Conservation (phyloP, 225 moss, liverwort and hornwort genomes). For the Thuidium tamariscinum region DNA sequence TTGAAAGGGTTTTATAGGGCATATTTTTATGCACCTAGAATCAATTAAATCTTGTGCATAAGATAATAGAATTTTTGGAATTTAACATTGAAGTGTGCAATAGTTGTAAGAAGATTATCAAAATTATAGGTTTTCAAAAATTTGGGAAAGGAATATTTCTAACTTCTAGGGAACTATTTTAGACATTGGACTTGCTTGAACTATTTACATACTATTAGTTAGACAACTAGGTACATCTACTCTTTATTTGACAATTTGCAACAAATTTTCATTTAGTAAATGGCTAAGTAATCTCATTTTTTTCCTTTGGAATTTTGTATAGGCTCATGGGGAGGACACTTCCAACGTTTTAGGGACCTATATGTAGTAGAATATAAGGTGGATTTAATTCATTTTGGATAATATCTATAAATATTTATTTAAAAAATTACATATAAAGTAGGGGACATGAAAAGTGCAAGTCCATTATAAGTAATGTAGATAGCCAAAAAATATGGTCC, state of each 20-base stretch:
- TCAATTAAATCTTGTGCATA: accelerated
- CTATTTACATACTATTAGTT: neutral
- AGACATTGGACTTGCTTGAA: neutral
- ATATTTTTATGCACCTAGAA: neutral
- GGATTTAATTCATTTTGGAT: too few relatives aligned
- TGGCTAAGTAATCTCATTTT: accelerated
- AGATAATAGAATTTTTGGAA: neutral
- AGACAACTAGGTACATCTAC: neutral
- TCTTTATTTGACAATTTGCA: neutral
- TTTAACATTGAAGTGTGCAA: neutral
- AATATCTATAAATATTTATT: too few relatives aligned
- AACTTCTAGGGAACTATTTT: neutral
- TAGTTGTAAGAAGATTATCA: neutral
- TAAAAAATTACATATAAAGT: too few relatives aligned
- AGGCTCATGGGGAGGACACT: neutral
- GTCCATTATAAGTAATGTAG: too few relatives aligned
- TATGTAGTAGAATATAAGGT: too few relatives aligned
- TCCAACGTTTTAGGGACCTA: too few relatives aligned
- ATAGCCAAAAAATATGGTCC: too few relatives aligned
- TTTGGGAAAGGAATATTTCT: accelerated
- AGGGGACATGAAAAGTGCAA: too few relatives aligned
- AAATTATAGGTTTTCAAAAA: neutral
- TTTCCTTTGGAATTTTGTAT: too few relatives aligned
- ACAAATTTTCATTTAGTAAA: too few relatives aligned
- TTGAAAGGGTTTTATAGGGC: neutral